These are phyloP conservation scores for Fusarium fujikuroi DNA, from an alignment of 2,329 filamentous ascomycete species.

Conservation along the genomic window DNA sequence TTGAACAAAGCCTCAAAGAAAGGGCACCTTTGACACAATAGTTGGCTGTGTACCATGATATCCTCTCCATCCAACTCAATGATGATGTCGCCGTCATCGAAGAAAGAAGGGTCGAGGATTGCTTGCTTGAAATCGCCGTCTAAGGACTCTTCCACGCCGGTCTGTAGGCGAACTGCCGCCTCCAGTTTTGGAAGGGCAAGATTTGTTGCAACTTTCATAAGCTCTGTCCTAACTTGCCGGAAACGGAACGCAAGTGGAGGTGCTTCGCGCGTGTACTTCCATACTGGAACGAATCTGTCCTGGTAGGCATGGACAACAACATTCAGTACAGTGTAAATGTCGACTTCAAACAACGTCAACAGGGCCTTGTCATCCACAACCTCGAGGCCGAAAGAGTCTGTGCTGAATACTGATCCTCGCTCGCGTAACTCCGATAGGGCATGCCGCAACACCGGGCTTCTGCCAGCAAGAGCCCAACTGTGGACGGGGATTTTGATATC, in stretches of 20 bases:
- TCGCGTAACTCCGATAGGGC: conserved; percentile 67
- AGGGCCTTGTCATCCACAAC: conserved; percentile 61
- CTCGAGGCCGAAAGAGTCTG: conserved; percentile 48
- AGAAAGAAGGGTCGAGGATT: conserved; percentile 74
- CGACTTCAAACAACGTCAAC: conserved; percentile 74
- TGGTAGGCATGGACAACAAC: conserved; percentile 83
- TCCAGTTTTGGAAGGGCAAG: conserved; percentile 80
- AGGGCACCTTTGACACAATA: conserved; percentile 85
- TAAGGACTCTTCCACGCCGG: conserved; percentile 70
- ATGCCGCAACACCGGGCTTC: conserved; percentile 75
- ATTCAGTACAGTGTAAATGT: conserved; percentile 83
- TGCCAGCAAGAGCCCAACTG: conserved; percentile 79
- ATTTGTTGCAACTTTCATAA: conserved; percentile 85
- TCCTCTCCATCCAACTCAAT: conserved; percentile 82
- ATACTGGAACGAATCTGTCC: conserved; percentile 83
- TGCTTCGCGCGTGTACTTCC: conserved; percentile 79
- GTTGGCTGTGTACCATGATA: conserved; percentile 77
- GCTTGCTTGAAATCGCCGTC: conserved; percentile 77
- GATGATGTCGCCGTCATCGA: conserved; percentile 81
- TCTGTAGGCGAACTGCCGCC: conserved; percentile 80
- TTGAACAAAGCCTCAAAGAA: conserved; percentile 93
- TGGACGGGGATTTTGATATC: conserved; percentile 82
- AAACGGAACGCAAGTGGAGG: conserved; percentile 76
- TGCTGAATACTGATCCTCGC: conserved; percentile 26
- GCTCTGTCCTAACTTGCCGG: conserved; percentile 80